A percentile compares a stretch with the other conserved stretches of the same genome.
phyloP scores from a whole-genome alignment of 129 eudicot genomes.

The Flaveria ramosissima region DNA sequence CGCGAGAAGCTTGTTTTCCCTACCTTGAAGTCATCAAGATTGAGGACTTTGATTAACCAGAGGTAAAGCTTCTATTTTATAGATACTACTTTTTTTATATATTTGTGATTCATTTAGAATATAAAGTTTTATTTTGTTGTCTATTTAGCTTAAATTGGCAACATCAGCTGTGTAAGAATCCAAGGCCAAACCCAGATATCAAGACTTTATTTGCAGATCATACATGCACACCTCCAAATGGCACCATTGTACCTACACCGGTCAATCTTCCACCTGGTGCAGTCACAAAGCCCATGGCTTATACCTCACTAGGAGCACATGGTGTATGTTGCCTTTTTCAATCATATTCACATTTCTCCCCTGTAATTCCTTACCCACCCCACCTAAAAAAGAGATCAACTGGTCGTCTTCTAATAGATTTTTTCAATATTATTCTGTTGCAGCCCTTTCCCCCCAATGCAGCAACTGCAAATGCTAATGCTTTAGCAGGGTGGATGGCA shows the following conservation, averaged over 20 bases:
- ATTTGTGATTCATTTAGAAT: background rate
- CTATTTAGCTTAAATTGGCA: constrained; percentile 78
- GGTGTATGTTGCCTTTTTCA: constrained; percentile 51
- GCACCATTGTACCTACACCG: constrained; percentile 68
- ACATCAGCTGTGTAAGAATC: constrained; percentile 83
- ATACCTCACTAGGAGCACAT: constrained; percentile 67
- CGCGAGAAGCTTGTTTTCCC: constrained; percentile 85
- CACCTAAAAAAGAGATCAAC: background rate
- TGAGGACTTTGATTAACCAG: constrained; percentile 83
- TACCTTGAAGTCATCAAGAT: constrained; percentile 69
- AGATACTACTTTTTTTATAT: background rate
- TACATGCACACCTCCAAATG: constrained; percentile 71
- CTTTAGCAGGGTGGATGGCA: constrained; percentile 91
- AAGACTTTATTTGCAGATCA: constrained; percentile 79
- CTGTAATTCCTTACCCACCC: background rate
- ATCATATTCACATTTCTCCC: background rate
- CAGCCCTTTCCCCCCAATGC: constrained; percentile 90
- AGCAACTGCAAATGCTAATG: constrained; percentile 72
- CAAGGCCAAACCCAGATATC: constrained; percentile 87
- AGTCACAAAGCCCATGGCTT: constrained; percentile 65
- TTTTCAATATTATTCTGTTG: constrained; percentile 20
- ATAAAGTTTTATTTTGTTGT: constrained; percentile 10
- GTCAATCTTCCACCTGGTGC: constrained; percentile 70
- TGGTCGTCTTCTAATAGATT: background rate
- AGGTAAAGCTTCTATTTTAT: constrained; percentile 47